Percentiles rank a stretch among this genome's conserved stretches.
phyloP scores from a whole-genome alignment of 495 filamentous ascomycete genomes.

The Evernia prunastri region DNA sequence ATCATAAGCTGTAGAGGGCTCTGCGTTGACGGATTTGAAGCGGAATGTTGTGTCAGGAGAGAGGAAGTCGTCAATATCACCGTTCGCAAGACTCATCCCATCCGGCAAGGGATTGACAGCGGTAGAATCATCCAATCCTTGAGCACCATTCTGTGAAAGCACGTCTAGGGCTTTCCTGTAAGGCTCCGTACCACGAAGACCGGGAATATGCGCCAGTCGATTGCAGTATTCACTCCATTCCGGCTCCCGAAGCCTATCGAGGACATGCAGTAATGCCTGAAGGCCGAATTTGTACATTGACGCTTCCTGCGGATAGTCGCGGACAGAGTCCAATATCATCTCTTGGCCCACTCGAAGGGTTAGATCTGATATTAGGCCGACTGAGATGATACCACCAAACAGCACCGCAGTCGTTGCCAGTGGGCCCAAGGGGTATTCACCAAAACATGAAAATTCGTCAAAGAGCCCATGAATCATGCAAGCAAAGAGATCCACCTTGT shows the following conservation, averaged over 20 bases:
- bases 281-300: constrained; percentile 98
- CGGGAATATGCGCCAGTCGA: constrained; percentile 70
- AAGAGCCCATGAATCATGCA: constrained; percentile 98
- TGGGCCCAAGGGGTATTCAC: constrained; percentile 87
- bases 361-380: constrained; percentile 79
- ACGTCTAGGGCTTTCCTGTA: constrained; percentile 77
- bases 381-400: constrained; percentile 94
- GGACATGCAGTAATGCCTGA: constrained; percentile 88
- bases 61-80: constrained; percentile 54
- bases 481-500: constrained; percentile 88
- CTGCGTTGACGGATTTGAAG: constrained; percentile 71
- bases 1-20: constrained; percentile 57
- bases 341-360: constrained; percentile 85
- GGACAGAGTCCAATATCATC: constrained; percentile 93
- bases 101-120: constrained; percentile 35
- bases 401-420: constrained; percentile 91
- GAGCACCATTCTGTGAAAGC: constrained; percentile 52
- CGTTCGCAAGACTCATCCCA: constrained; percentile 50
- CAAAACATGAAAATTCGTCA: constrained; percentile 93
- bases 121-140: constrained; percentile 25
- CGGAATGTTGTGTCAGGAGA: constrained; percentile 48
- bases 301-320: constrained; percentile 69
- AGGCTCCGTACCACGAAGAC: constrained; percentile 75
- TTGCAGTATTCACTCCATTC: constrained; percentile 92
- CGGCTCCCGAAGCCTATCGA: constrained; percentile 55